A percentile compares a stretch with the other conserved stretches of the same genome.
Evolutionary conservation across 805 yeast species (phyloP).

Genomic region (Maudiozyma barnettii): DNA sequence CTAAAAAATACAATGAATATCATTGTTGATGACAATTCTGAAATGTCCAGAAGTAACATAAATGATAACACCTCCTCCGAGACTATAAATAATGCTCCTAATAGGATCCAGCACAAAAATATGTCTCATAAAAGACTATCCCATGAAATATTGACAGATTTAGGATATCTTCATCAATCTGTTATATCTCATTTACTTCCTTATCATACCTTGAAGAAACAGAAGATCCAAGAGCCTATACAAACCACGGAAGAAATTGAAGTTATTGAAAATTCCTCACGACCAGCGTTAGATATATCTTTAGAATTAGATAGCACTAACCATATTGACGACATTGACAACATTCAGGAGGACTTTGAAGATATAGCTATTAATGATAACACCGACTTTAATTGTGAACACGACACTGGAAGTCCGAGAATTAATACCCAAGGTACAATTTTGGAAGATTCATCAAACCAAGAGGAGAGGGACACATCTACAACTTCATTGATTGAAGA

Average conservation of each 20-base stretch:
- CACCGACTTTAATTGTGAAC: background rate
- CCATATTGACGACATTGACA: conserved; percentile 4
- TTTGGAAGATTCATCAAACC: background rate
- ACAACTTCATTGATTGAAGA: background rate
- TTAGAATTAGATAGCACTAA: conserved; percentile 17
- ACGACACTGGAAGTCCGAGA: background rate
- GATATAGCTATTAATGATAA: background rate
- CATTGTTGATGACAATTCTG: conserved; percentile 9
- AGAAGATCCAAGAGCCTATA: conserved; percentile 8
- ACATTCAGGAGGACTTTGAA: background rate
- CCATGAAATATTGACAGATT: conserved; percentile 13
- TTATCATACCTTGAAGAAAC: conserved; percentile 15
- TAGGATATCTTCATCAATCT: conserved; percentile 14
- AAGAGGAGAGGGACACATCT: background rate
- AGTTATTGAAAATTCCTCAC: conserved; percentile 5
- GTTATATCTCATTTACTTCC: conserved; percentile 12
- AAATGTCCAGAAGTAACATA: conserved; percentile 8
- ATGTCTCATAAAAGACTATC: conserved; percentile 16
- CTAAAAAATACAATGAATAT: conserved; percentile 11
- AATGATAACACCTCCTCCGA: conserved; percentile 15
- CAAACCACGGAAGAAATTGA: conserved; percentile 4
- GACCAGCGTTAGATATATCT: conserved; percentile 14
- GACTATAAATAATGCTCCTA: background rate
- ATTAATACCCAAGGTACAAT: background rate
- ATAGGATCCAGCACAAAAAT: background rate